A percentile compares a stretch with the other conserved stretches of the same genome.
phyloP scores from a whole-genome alignment of 176 grass and related monocot genomes.

The Puccinellia tenuiflora region DNA sequence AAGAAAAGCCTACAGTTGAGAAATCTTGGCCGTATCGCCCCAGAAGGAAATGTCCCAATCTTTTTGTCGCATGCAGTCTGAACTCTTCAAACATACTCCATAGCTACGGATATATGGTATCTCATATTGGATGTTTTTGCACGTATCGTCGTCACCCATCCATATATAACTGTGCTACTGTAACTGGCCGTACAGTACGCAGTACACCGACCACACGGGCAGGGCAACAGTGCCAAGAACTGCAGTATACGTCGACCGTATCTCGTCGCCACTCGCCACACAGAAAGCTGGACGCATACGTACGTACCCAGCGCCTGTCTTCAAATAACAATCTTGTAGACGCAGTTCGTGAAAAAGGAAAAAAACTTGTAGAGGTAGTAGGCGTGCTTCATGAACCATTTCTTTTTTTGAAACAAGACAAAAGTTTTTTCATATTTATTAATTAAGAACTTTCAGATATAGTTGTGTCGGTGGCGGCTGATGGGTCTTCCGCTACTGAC shows the following conservation, averaged over 20 bases:
- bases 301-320: too few relatives aligned
- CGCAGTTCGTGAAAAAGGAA: too few relatives aligned
- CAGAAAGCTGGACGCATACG: too few relatives aligned
- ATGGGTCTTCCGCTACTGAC: too few relatives aligned
- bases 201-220: neutral
- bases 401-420: too few relatives aligned
- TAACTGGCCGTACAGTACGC: neutral
- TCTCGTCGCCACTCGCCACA: neutral
- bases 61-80: neutral
- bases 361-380: too few relatives aligned
- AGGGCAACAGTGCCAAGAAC: neutral
- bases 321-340: too few relatives aligned
- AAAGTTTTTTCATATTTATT: too few relatives aligned
- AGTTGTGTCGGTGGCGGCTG: too few relatives aligned
- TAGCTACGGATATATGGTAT: neutral
- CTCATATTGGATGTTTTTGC: neutral
- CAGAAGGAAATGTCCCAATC: neutral
- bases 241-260: neutral
- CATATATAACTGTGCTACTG: neutral
- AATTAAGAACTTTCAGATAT: too few relatives aligned
- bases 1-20: neutral
- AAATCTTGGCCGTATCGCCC: neutral
- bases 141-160: neutral
- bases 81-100: neutral
- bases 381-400: too few relatives aligned